A percentile compares a stretch with the other conserved stretches of the same genome.
Conservation (phyloP, 805 yeast genomes). For the Starmerella davenportii region DNA sequence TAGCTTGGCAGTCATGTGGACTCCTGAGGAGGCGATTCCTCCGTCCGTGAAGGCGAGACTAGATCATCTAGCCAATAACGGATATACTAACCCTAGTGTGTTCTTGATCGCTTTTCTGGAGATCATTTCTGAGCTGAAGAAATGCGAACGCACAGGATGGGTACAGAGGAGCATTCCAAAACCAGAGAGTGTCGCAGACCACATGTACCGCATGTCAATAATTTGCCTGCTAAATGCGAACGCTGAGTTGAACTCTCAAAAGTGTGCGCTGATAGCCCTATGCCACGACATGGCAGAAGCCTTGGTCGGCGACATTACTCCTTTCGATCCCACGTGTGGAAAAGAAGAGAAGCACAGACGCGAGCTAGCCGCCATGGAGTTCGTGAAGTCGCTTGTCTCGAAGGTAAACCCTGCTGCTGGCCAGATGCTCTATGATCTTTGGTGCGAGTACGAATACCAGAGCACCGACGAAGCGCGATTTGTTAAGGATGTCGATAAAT, state of each 20-base stretch:
- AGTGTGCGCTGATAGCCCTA: constrained; percentile 69
- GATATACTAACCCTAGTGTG: constrained; percentile 13
- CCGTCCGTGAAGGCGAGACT: constrained; percentile 27
- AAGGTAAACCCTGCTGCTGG: constrained; percentile 52
- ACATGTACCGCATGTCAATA: constrained; percentile 87
- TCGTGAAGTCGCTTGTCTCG: constrained; percentile 39
- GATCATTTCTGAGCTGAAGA: constrained; percentile 52
- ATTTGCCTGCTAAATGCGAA: constrained; percentile 49
- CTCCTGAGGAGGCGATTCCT: constrained; percentile 38
- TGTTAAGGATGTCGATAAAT: constrained; percentile 88
- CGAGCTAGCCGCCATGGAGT: constrained; percentile 55
- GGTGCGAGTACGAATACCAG: constrained; percentile 82
- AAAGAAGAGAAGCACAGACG: constrained; percentile 72
- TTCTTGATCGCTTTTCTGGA: constrained; percentile 36
- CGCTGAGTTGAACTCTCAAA: constrained; percentile 37
- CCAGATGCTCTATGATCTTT: constrained; percentile 44
- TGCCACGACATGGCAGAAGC: constrained; percentile 92
- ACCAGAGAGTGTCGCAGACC: constrained; percentile 73
- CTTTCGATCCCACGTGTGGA: constrained; percentile 44
- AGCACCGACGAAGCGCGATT: constrained; percentile 66
- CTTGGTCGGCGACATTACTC: constrained; percentile 86
- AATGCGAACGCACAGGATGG: constrained; percentile 89
- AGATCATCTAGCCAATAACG: constrained; percentile 6
- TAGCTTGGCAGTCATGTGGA: no score
- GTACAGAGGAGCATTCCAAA: constrained; percentile 41